These are phyloP conservation scores for Sporobolus alterniflorus DNA, from an alignment of 202 grass and related monocot genomes.

Conservation along the genomic window DNA sequence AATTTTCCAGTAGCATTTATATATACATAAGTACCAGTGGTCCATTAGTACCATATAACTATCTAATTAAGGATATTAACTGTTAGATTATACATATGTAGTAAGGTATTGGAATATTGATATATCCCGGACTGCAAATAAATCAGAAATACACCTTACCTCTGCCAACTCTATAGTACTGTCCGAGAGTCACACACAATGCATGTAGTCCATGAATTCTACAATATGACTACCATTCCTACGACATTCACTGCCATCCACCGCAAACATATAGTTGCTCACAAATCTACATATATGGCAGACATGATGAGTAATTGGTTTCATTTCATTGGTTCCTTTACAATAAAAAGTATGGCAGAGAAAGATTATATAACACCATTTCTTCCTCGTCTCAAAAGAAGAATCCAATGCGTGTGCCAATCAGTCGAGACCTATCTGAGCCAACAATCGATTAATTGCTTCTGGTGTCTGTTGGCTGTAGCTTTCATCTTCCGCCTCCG, in stretches of 20 bases:
- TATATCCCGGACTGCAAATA: no score
- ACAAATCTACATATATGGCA: neutral
- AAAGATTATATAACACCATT: neutral
- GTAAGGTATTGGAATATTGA: no score
- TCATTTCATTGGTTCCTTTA: neutral
- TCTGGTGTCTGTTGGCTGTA: neutral
- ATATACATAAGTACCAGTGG: neutral
- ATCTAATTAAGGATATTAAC: no score
- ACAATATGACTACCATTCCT: no score
- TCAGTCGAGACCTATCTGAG: constrained; percentile 19
- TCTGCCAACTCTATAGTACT: no score
- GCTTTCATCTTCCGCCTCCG: constrained; percentile 27
- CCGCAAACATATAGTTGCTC: neutral
- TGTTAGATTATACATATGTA: no score
- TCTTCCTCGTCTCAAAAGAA: neutral
- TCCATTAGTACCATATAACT: neutral
- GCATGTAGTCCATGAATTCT: no score
- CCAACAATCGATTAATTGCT: constrained; percentile 4
- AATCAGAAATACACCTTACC: no score
- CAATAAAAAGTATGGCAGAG: neutral
- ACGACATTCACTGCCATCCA: neutral
- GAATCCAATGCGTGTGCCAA: neutral
- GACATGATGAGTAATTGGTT: neutral
- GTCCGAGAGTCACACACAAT: no score
- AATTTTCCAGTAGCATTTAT: no score